Conservation (phyloP, 2,329 filamentous ascomycete species). For the Penicillium sp. region DNA sequence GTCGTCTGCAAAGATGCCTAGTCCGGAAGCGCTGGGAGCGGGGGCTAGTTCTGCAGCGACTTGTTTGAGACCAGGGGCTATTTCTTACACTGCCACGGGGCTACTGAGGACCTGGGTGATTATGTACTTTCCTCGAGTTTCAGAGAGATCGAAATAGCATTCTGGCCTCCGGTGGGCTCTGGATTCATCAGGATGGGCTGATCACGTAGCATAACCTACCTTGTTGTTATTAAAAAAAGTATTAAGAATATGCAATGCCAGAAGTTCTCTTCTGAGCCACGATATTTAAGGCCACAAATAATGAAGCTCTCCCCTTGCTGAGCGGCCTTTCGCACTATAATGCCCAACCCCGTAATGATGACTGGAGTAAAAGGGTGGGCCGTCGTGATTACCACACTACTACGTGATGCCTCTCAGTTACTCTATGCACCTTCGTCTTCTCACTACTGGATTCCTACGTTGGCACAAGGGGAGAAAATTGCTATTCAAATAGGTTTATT, state of each 20-base stretch:
- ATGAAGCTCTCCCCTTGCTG: too few species aligned
- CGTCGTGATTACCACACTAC: not conserved
- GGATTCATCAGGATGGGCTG: not conserved
- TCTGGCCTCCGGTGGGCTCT: not conserved
- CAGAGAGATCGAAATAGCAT: not conserved
- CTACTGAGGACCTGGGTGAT: not conserved
- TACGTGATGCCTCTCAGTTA: conserved; percentile 8
- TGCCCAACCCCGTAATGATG: not conserved
- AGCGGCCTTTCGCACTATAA: too few species aligned
- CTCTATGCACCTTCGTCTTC: not conserved
- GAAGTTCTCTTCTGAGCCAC: too few species aligned
- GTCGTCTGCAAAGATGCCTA: conserved; percentile 4
- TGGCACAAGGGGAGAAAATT: too few species aligned
- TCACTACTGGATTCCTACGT: not conserved
- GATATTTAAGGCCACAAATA: too few species aligned
- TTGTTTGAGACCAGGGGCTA: not conserved
- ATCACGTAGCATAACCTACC: not conserved
- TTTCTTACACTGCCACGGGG: not conserved
- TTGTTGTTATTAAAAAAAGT: not conserved
- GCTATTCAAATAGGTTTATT: conserved; percentile 1
- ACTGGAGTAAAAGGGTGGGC: not conserved
- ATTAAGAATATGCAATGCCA: too few species aligned
- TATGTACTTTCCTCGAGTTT: not conserved
- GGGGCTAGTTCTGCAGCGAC: conserved; percentile 11
- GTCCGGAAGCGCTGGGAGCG: conserved; percentile 1